Percentiles rank a stretch among this genome's conserved stretches.
Evolutionary conservation across 1,284 basidiomycete species (phyloP).

Genomic region (Tilletia setariae): DNA sequence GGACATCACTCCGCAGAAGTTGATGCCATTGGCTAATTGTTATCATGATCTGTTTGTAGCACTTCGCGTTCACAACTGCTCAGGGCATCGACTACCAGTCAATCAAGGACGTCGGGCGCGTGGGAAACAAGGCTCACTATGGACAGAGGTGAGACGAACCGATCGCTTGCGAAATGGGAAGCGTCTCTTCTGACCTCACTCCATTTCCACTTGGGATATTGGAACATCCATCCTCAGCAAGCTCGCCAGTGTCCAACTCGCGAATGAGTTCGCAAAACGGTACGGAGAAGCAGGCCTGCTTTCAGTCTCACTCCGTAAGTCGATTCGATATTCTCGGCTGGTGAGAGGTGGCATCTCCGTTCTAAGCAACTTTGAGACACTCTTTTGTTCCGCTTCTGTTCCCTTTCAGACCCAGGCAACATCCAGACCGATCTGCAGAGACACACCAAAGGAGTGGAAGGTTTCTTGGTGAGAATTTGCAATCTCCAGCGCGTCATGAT

Average conservation of each 20-base stretch:
- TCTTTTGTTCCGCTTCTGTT: neutral
- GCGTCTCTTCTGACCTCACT: no score
- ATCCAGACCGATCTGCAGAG: neutral
- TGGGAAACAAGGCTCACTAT: neutral
- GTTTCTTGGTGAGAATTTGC: neutral
- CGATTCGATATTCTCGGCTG: no score
- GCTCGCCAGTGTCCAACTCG: constrained; percentile 2
- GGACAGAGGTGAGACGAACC: neutral
- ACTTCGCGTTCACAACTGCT: no score
- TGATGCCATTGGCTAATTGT: no score
- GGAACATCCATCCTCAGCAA: no score
- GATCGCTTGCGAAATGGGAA: neutral
- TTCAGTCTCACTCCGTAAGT: neutral
- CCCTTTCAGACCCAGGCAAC: neutral
- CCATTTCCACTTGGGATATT: no score
- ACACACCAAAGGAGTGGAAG: neutral
- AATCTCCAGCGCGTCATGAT: neutral
- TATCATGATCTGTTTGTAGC: no score
- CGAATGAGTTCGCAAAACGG: neutral
- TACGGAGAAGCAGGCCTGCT: neutral
- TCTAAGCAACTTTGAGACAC: no score
- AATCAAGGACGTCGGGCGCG: neutral
- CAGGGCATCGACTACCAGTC: neutral
- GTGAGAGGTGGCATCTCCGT: no score
- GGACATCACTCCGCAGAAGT: no score